Conservation (phyloP, 371 early-diverging fungal genomes). For the Mucor racemosus region DNA sequence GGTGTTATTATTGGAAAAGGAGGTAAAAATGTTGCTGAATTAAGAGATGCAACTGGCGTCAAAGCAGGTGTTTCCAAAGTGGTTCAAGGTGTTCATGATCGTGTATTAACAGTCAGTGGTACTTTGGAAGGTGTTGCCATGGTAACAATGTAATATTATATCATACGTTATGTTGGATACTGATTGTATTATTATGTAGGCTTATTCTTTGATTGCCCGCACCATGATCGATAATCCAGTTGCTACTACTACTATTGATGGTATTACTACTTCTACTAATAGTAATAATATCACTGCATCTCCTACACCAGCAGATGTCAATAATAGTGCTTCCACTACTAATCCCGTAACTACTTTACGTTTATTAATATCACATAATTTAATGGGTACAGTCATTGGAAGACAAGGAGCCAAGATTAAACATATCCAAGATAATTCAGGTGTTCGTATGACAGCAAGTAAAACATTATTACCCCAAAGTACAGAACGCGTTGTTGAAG, state of each 20-base stretch:
- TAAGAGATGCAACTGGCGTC: constrained; percentile 83
- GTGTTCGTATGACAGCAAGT: constrained; percentile 82
- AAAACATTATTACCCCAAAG: constrained; percentile 86
- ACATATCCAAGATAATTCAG: constrained; percentile 83
- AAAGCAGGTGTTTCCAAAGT: constrained; percentile 88
- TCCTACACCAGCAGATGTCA: background rate
- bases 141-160: constrained; percentile 39
- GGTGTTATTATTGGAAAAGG: constrained; percentile 93
- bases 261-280: background rate
- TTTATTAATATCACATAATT: constrained; percentile 80
- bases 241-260: constrained; percentile 6
- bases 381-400: constrained; percentile 90
- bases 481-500: constrained; percentile 88
- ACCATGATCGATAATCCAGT: constrained; percentile 80
- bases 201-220: constrained; percentile 70
- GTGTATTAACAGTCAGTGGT: constrained; percentile 86
- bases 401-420: constrained; percentile 87
- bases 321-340: background rate
- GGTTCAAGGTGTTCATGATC: constrained; percentile 83
- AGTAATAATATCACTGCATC: background rate
- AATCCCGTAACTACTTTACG: constrained; percentile 54
- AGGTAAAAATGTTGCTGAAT: constrained; percentile 85
- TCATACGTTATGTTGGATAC: no score
- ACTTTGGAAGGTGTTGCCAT: constrained; percentile 75
- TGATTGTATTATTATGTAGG: constrained; percentile 5